Base-by-base conservation (phyloP, 2,329 filamentous ascomycete genomes). In the Cordyceps sp. region DNA sequence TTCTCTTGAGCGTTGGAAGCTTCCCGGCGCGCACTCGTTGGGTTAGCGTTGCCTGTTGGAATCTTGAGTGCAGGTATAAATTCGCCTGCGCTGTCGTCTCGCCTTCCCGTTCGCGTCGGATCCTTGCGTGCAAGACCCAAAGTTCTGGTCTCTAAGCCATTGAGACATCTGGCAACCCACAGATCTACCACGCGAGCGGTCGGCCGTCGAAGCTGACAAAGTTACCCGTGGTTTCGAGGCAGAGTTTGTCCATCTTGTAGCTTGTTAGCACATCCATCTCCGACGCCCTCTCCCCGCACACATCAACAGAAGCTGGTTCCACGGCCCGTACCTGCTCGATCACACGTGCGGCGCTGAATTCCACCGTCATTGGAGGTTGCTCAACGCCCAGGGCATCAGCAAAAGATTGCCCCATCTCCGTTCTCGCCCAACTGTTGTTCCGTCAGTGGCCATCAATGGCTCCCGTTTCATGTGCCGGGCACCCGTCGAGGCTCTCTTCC, bases 191-290 rank as follows among this genome's bases (percentile, higher is more conserved):
- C 10, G 34, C 33, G 15, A 41, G 33, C 16, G 26, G 33, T 23
- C 33, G 28, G 6, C 36, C 37, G 24, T 33, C 22, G 25, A 32
- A 32, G 25, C 21, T 29, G 21, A 37, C 19, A 19, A 42, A 42
- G 20, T 32, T 41, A 5, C 35, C 39, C 19, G 36, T 40, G n/a
- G 34, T 41, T 10, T 36, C 33, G n/a, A 32, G 21, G 3, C 26
- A 26, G 6, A 42, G 26, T 9, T 25, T 22, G 24, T 40, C 39
- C 26, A 40, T 36, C 35, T 38, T 9, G n/a, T 5, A 6, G 4
- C 9, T 7, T 6, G 15, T 14, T 10, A 30, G 17, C 17, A 29
- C 6, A 16, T 9, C 14, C n/a, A 10, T 17, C 6, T 10, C 10
- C 14, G 7, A 13, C 21, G 4, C 9, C 9, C 9, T 10, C n/a